phyloP scores from a whole-genome alignment of 2,329 filamentous ascomycete species.

The Pyrenophora seminiperda region DNA sequence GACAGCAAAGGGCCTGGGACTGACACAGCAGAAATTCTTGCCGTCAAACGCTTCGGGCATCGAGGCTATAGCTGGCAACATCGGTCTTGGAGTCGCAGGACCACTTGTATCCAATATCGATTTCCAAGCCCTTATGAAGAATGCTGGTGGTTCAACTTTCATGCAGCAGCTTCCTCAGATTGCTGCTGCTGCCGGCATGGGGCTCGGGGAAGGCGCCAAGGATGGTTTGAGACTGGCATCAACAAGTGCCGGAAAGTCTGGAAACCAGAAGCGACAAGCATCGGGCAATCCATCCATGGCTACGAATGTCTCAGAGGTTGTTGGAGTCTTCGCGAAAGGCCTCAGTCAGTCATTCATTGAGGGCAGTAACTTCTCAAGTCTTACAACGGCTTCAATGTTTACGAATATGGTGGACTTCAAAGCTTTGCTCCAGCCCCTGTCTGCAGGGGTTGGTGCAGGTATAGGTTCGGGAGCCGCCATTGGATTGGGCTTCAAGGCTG shows the following conservation, averaged over 20 bases:
- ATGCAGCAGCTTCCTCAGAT: slow-evolving; percentile 31
- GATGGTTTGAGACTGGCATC: slow-evolving; percentile 27
- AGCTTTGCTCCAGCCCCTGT: slow-evolving; percentile 25
- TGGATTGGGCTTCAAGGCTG: slow-evolving; percentile 24
- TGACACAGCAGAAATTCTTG: slow-evolving; percentile 25
- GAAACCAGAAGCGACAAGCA: slow-evolving; percentile 17
- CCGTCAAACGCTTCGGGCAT: slow-evolving; percentile 26
- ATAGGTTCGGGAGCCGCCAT: slow-evolving; percentile 34
- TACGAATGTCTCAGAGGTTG: slow-evolving; percentile 23
- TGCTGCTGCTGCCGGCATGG: slow-evolving; percentile 33
- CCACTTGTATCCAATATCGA: slow-evolving; percentile 34
- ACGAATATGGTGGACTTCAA: slow-evolving; percentile 12
- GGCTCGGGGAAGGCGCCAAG: slow-evolving; percentile 36
- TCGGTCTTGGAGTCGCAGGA: slow-evolving; percentile 33
- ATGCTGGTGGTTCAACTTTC: slow-evolving; percentile 4
- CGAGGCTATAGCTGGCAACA: slow-evolving; percentile 32
- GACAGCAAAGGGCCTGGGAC: slow-evolving; percentile 30
- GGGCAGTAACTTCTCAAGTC: slow-evolving; percentile 24
- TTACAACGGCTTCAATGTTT: slow-evolving; percentile 13
- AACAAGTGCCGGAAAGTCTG: not conserved
- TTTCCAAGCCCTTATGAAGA: slow-evolving; percentile 21
- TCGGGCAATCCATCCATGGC: slow-evolving; percentile 6
- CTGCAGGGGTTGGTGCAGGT: slow-evolving; percentile 37
- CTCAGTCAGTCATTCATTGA: slow-evolving; percentile 34
- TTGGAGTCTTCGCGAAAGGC: slow-evolving; percentile 30